Conservation (phyloP, 2,329 filamentous ascomycete genomes). For the Xylariaceae sp. region DNA sequence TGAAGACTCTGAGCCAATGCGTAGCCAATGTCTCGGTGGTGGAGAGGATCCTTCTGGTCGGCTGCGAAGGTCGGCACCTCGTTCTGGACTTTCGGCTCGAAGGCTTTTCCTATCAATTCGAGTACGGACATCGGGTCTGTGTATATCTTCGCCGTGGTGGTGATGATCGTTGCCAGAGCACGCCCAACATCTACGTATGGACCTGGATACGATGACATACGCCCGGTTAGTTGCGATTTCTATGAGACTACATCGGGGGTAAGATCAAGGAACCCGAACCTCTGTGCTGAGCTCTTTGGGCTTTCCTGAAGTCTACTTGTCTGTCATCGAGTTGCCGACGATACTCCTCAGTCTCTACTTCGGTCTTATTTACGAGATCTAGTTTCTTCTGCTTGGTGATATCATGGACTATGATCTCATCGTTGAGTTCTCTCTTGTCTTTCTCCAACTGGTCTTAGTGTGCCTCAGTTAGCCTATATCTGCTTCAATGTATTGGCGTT, state of each 20-base stretch:
- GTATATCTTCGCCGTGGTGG: background rate
- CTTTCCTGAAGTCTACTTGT: background rate
- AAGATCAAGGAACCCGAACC: background rate
- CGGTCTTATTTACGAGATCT: background rate
- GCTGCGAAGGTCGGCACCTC: background rate
- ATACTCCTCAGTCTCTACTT: background rate
- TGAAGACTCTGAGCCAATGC: background rate
- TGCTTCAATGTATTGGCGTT: background rate
- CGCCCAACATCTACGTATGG: background rate
- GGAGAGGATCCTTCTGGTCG: slow-evolving; percentile 4
- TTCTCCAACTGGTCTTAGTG: background rate
- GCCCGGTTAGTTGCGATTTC: background rate
- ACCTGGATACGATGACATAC: background rate
- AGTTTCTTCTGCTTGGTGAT: slow-evolving; percentile 1
- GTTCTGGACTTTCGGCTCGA: background rate
- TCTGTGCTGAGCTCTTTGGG: background rate
- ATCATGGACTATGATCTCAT: background rate
- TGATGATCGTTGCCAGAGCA: background rate
- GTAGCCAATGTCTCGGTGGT: slow-evolving; percentile 3
- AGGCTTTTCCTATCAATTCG: background rate
- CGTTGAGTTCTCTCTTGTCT: background rate
- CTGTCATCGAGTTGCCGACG: background rate
- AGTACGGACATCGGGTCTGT: background rate
- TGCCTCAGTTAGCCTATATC: background rate
- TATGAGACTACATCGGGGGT: background rate